phyloP scores from a whole-genome alignment of 768 basidiomycete species.

The Rhizopogon vesiculosus region DNA sequence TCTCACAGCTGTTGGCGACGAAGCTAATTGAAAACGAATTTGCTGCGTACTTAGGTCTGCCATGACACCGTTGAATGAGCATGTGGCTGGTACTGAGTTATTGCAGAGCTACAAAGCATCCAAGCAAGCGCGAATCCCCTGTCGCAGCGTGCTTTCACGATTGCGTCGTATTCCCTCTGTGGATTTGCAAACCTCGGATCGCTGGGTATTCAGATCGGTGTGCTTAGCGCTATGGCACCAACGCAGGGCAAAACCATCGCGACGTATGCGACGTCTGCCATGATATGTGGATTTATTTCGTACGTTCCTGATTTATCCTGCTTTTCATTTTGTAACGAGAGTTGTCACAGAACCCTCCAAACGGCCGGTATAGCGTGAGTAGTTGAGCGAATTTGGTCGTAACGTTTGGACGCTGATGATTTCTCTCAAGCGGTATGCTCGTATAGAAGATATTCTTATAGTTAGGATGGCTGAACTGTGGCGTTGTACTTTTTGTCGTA shows the following conservation, averaged over 20 bases:
- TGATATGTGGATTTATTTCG: constrained; percentile 68
- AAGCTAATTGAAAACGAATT: constrained; percentile 90
- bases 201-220: constrained; percentile 83
- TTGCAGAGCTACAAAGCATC: constrained; percentile 37
- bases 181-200: constrained; percentile 89
- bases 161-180: constrained; percentile 83
- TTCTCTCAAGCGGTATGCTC: constrained; percentile 40
- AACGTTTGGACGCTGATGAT: constrained; percentile 12
- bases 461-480: not conserved
- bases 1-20: constrained; percentile 77
- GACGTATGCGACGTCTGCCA: constrained; percentile 59
- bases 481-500: not conserved
- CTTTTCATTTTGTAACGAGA: not conserved
- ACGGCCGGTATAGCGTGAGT: constrained; percentile 57
- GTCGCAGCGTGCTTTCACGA: constrained; percentile 70
- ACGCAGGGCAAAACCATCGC: constrained; percentile 68
- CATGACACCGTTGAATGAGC: not conserved
- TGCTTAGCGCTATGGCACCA: constrained; percentile 66
- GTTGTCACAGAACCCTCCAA: constrained; percentile 38
- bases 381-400: not conserved
- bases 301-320: constrained; percentile 7
- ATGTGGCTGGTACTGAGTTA: not conserved
- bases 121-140: constrained; percentile 49
- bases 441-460: constrained; percentile 25
- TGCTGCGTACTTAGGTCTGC: constrained; percentile 54